Evolutionary conservation across 805 yeast genomes (phyloP), one percentile per base, ranked within the genome.

Genomic region (Candida fluviatilis): DNA sequence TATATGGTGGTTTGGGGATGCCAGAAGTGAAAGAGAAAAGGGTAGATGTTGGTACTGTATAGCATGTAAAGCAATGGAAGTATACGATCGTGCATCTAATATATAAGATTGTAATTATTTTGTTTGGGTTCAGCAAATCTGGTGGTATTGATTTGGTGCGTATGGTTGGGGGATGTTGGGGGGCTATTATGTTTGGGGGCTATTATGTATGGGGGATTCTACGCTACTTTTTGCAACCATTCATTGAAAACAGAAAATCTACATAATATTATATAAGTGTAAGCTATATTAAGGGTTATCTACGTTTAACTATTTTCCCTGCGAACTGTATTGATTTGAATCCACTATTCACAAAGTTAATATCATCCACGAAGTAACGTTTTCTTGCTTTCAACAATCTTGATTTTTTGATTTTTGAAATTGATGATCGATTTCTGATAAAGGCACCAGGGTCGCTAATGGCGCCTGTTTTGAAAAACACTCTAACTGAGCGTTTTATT

Each of bases 371-470:
- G 26, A 37, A 6, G 41, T 42, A 5, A 38, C 41, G 29, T 21
- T 37, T 26, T 29, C 56, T 39, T 17, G 50, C 36, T 12, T 58
- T 37, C 12, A 49, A 42, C 18, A 60, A 29, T 33, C 60, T 46
- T n/a, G 60, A 50, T 31, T 46, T 49, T 34, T 49, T 51, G 24
- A 60, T 55, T 13, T 53, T 54, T n/a, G 62, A 49, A 6, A 57
- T 46, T 8, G 47, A 38, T 25, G 41, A 35, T 5, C 32, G 14
- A 12, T 24, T 21, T 10, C 27, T 31, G 25, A 34, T 37, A 38
- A 51, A 55, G 4, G 52, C 54, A 12, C 51, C 57, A 11, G 55
- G 65, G 43, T 55, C 64, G 14, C 47, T 40, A 34, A 55, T 46
- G 36, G 43, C 46, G 18, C 62, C 67, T 23, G 50, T 60, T 27